These are phyloP conservation scores for Lactarius trivialis DNA, from an alignment of 768 basidiomycete species.

Conservation along the genomic window DNA sequence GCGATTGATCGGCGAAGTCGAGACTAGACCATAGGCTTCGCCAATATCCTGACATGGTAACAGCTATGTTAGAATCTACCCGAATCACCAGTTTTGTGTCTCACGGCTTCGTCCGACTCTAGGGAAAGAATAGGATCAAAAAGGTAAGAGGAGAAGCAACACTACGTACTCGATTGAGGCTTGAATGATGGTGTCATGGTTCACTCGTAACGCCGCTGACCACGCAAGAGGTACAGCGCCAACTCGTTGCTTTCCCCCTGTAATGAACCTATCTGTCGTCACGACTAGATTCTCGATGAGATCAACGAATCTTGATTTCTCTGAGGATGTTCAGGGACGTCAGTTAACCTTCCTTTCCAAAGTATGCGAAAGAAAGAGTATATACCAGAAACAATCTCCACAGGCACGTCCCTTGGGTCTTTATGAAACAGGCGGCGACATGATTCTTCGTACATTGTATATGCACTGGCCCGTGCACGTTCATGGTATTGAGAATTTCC, in stretches of 20 bases:
- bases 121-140: not conserved
- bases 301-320: not conserved
- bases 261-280: slow-evolving; percentile 1
- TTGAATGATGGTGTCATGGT: not conserved
- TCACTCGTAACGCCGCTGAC: not conserved
- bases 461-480: not conserved
- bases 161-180: not conserved
- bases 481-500: not conserved
- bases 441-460: not conserved
- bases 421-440: not conserved
- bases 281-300: not conserved
- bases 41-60: slow-evolving; percentile 6
- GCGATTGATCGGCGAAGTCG: not conserved
- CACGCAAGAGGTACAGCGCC: not conserved
- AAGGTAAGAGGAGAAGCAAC: not conserved
- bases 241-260: not conserved
- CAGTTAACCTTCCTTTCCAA: too few species aligned
- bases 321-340: not conserved
- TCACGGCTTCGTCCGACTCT: not conserved
- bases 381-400: slow-evolving; percentile 5
- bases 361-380: not conserved
- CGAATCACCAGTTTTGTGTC: not conserved
- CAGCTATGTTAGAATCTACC: not conserved
- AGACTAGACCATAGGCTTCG: not conserved
- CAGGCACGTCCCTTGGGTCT: not conserved